Base-by-base conservation (phyloP, 345 rosid genomes). In the Leavenworthia alabamica region DNA sequence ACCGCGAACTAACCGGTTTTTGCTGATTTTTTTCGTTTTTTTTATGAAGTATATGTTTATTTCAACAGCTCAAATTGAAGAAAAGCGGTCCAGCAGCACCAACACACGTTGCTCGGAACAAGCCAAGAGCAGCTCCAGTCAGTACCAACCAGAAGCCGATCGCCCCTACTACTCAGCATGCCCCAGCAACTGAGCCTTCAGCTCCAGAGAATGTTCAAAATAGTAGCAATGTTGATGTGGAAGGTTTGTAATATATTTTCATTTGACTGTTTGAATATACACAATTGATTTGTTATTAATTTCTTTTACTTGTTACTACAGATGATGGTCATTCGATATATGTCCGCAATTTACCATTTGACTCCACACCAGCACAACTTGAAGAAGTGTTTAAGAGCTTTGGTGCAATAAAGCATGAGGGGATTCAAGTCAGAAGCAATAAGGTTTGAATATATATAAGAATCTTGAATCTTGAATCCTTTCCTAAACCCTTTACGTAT, bases 261-360 rank as follows among this genome's bases (percentile, higher is more conserved):
- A 20, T 40, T 56, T 40, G 5, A 29, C 58, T 55, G 45, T 28
- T 26, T n/a, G 28, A 71, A 49, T 64, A 71, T 8, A 7, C 16
- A 0, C 10, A 23, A 4, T 11, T 44, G 10, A 4, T 40, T 41
- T 65, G 55, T 7, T 17, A 8, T 40, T 55, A 15, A 45, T 62
- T 24, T 42, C 7, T 13, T 3, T 7, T 24, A 7, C 5, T 47
- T 51, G 54, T 23, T 32, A 20, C 51, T 41, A 54, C 78, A 85
- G 91, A 55, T 47, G 91, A 83, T 61, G 84, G 87, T 16, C 77
- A 79, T 56, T 88, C 95, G 62, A 80, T 88, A 41, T 85, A 78
- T 70, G 79, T 88, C 6, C 75, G 82, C 23, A 85, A 85, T 66
- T 77, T 81, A 50, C 81, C 83, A 28, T 57, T 77, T 58, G 53